These are phyloP conservation scores for Euptelea pleiosperma DNA, from an alignment of 164 flowering plant genomes.

Conservation along the genomic window DNA sequence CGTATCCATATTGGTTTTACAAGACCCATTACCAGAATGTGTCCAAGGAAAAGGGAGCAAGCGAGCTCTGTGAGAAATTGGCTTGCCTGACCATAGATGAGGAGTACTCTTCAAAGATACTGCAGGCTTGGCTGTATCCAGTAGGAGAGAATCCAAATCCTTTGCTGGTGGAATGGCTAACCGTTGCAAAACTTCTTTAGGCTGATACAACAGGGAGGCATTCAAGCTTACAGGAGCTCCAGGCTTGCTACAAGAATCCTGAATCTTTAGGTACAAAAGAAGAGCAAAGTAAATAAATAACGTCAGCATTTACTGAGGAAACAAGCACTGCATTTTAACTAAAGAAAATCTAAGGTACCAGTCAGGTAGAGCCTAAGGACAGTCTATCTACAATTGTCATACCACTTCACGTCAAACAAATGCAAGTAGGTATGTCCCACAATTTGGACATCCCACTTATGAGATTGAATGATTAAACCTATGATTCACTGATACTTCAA, in stretches of 20 bases:
- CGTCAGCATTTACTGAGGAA: too few relatives aligned
- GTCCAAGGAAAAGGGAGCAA: conserved; percentile 91
- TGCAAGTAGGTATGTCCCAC: too few relatives aligned
- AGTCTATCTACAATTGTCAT: too few relatives aligned
- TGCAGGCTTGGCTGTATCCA: conserved; percentile 50
- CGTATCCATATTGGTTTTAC: conserved; percentile 50
- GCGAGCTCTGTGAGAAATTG: conserved; percentile 33
- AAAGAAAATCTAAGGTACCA: background rate
- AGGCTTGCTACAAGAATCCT: conserved; percentile 37
- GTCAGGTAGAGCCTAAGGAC: too few relatives aligned
- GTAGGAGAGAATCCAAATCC: conserved; percentile 66
- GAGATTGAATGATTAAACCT: too few relatives aligned
- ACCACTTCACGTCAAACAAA: too few relatives aligned
- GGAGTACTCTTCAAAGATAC: conserved; percentile 28
- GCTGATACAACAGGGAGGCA: conserved; percentile 29
- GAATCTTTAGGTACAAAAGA: conserved; percentile 21
- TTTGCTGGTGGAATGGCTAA: conserved; percentile 63
- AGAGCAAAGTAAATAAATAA: too few relatives aligned
- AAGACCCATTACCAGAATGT: conserved; percentile 51
- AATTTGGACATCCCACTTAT: too few relatives aligned
- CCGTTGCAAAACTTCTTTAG: conserved; percentile 51
- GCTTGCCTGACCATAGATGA: conserved; percentile 48
- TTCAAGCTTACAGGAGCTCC: conserved; percentile 29
- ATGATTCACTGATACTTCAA: too few relatives aligned
- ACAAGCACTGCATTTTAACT: too few relatives aligned